These are phyloP conservation scores for Arthrobotrys iridis DNA, from an alignment of 2,329 filamentous ascomycete species.

Conservation along the genomic window DNA sequence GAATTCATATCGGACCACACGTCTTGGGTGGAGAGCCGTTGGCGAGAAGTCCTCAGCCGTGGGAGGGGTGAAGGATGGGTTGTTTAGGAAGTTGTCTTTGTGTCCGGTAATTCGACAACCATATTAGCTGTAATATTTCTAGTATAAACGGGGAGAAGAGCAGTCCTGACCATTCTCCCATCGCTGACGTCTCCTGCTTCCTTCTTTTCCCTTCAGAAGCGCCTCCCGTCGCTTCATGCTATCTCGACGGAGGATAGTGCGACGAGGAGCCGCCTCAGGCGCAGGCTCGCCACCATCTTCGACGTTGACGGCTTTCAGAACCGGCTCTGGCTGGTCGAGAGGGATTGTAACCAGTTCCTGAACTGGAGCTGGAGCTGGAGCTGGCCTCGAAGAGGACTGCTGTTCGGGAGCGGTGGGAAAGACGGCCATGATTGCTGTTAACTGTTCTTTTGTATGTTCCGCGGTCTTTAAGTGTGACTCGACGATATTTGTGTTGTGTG, in stretches of 20 bases:
- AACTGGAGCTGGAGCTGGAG: neutral
- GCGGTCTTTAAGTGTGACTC: neutral
- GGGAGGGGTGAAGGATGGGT: constrained; percentile 86
- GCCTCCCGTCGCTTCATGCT: constrained; percentile 74
- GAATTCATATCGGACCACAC: constrained; percentile 85
- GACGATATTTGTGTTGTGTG: constrained; percentile 13
- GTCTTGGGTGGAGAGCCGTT: constrained; percentile 80
- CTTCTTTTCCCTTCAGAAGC: constrained; percentile 87
- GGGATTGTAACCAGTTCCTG: constrained; percentile 37
- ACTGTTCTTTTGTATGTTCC: neutral
- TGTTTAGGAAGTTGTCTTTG: constrained; percentile 79
- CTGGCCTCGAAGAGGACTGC: constrained; percentile 8
- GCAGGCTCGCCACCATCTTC: constrained; percentile 7
- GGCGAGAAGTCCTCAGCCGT: constrained; percentile 83
- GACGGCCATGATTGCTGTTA: constrained; percentile 27
- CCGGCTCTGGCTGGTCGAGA: constrained; percentile 46
- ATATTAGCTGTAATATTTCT: constrained; percentile 6
- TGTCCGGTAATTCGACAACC: neutral
- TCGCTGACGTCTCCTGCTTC: constrained; percentile 81
- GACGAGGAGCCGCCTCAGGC: neutral
- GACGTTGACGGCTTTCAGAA: constrained; percentile 29
- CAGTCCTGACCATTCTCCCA: constrained; percentile 85
- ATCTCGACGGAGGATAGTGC: constrained; percentile 49
- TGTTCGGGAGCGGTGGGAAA: constrained; percentile 38
- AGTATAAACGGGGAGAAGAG: constrained; percentile 39